Evolutionary conservation across 78 protist species (phyloP), one percentile per base, ranked within the genome.

Genomic region (Monosiga brevicollis): DNA sequence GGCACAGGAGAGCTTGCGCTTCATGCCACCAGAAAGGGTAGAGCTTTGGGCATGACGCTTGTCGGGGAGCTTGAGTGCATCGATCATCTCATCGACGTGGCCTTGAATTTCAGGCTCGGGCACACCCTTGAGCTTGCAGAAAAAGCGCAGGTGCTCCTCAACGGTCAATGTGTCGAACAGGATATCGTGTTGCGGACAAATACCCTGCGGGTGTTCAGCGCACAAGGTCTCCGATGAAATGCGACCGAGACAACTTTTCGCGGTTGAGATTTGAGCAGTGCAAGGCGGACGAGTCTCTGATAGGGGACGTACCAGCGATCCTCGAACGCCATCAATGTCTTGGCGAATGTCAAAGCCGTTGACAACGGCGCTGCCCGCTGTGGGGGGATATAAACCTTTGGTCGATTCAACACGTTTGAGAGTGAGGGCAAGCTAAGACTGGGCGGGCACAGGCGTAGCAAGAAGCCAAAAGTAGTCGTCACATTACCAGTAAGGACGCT

Each of bases 141-240:
- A 92, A 41, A 92, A 81, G 42, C 0, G 32, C 15, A 94, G 83
- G 80, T 89, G 90, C 75, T 91, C 93, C 34, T 0, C 36, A 39
- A 73, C 95, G 1, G 93, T 87, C 78, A 96, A 77, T 15, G 43
- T 0, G 35, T 79, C 91, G 42, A 88, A 87, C 41, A 96, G 88
- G 38, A 86, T 80, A 86, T 94, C 89, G 43, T 37, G 42, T 91
- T 96, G 98, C 35, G 93, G 95, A 86, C 98, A 95, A 40, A 87
- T 25, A 55, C 98, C 98, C 62, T 49, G 62, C 6, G n/a, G n/a
- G n/a, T n/a, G n/a, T n/a, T n/a, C n/a, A n/a, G n/a, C n/a, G n/a
- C n/a, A n/a, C n/a, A n/a, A n/a, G n/a, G n/a, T n/a, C n/a, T n/a
- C n/a, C n/a, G n/a, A n/a, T n/a, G n/a, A n/a, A n/a, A n/a, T n/a